Evolutionary conservation across 129 eudicot species (phyloP).

Genomic region (Gnaphalium uliginosum): DNA sequence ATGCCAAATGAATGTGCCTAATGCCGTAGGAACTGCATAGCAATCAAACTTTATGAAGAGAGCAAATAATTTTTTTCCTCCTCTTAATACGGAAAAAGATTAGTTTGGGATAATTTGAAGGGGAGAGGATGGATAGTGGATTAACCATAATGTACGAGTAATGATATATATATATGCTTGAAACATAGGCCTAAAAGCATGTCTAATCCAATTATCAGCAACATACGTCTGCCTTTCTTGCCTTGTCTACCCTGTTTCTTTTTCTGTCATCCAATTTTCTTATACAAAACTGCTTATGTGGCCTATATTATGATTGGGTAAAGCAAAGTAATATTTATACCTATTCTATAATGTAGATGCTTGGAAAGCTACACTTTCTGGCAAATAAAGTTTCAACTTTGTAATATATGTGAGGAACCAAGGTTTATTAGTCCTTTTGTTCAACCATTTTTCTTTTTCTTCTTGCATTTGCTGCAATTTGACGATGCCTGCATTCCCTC

Average conservation of each 20-base stretch:
- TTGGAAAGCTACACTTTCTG: not conserved
- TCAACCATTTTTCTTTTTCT: not conserved
- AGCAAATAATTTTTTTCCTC: not conserved
- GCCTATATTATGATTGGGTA: not conserved
- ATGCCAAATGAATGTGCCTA: too few species aligned
- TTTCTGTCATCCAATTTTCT: not conserved
- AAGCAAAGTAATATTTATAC: not conserved
- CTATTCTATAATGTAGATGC: not conserved
- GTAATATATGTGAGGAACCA: not conserved
- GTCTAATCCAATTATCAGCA: not conserved
- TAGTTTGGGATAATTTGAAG: not conserved
- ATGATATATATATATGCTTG: too few species aligned
- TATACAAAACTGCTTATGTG: not conserved
- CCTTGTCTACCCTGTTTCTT: not conserved
- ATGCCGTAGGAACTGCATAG: slow-evolving; percentile 2
- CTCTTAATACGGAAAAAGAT: not conserved
- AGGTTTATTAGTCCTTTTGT: slow-evolving; percentile 2
- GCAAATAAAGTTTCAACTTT: not conserved
- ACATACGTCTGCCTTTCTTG: not conserved
- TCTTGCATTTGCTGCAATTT: not conserved
- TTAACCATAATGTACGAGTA: too few species aligned
- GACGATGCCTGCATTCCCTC: not conserved
- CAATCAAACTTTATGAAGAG: not conserved
- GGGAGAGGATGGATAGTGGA: not conserved
- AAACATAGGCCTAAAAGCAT: too few species aligned